A percentile compares a stretch with the other conserved stretches of the same genome.
Conservation (phyloP, 208 protist genomes). For the Naegleria fowleri region DNA sequence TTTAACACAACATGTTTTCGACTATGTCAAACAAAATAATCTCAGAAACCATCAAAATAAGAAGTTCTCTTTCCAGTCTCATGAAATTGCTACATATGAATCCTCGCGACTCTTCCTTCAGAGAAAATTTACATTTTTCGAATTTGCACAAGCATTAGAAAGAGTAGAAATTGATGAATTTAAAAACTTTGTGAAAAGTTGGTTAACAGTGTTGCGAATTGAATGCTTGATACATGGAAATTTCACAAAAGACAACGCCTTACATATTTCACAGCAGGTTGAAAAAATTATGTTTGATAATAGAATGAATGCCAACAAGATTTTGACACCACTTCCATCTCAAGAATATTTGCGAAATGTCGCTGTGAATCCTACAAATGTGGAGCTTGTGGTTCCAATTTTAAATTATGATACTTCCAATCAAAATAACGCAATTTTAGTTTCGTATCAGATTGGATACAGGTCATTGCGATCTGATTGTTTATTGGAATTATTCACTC, state of each 20-base stretch:
- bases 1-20: not conserved
- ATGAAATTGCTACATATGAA: not conserved
- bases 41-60: not conserved
- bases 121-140: not conserved
- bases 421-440: not conserved
- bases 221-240: not conserved
- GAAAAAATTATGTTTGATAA: not conserved
- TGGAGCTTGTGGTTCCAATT: not conserved
- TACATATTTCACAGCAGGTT: not conserved
- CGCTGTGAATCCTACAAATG: too few species aligned
- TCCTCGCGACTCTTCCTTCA: not conserved
- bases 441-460: not conserved
- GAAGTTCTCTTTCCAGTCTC: not conserved
- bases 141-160: not conserved
- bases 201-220: not conserved
- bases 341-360: not conserved
- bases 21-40: not conserved
- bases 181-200: not conserved
- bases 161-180: not conserved
- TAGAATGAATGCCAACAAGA: not conserved
- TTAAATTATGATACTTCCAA: not conserved
- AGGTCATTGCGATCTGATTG: not conserved
- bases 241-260: not conserved
- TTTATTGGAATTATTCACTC: not conserved
- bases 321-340: not conserved